Conservation (phyloP, 768 basidiomycete species). For the Kwoniella dendrophila region DNA sequence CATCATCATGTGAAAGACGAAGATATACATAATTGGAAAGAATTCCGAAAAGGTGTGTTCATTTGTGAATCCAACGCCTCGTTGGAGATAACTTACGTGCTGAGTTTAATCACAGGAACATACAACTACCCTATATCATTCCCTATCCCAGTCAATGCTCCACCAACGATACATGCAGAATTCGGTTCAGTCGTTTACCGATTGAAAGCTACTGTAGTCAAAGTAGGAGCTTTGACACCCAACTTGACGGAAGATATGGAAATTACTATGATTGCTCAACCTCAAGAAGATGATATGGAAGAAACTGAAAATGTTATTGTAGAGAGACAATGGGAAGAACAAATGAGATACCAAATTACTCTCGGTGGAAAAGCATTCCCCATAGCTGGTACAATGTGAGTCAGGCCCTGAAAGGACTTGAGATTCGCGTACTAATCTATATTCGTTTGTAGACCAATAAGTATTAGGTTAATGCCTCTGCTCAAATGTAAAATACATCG, state of each 20-base stretch:
- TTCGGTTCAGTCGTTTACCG: slow-evolving; percentile 78
- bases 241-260: slow-evolving; percentile 72
- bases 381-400: slow-evolving; percentile 72
- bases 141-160: slow-evolving; percentile 74
- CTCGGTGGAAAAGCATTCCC: slow-evolving; percentile 75
- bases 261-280: slow-evolving; percentile 72
- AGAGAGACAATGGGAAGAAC: slow-evolving; percentile 86
- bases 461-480: slow-evolving; percentile 78
- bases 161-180: slow-evolving; percentile 73
- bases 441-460: slow-evolving; percentile 61
- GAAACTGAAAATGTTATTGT: slow-evolving; percentile 76
- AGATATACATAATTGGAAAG: slow-evolving; percentile 66
- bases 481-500: slow-evolving; percentile 79
- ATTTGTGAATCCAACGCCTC: neutral
- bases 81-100: neutral
- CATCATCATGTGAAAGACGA: slow-evolving; percentile 35
- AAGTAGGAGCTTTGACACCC: slow-evolving; percentile 75
- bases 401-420: slow-evolving; percentile 1
- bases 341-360: slow-evolving; percentile 71
- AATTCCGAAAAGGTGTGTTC: slow-evolving; percentile 77
- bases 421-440: neutral
- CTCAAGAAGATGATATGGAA: slow-evolving; percentile 82
- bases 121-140: slow-evolving; percentile 96
- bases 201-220: slow-evolving; percentile 77
- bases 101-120: slow-evolving; percentile 63